A percentile compares a stretch with the other conserved stretches of the same genome.
phyloP scores from a whole-genome alignment of 139 green algal species.

The Tetraselmis striata region DNA sequence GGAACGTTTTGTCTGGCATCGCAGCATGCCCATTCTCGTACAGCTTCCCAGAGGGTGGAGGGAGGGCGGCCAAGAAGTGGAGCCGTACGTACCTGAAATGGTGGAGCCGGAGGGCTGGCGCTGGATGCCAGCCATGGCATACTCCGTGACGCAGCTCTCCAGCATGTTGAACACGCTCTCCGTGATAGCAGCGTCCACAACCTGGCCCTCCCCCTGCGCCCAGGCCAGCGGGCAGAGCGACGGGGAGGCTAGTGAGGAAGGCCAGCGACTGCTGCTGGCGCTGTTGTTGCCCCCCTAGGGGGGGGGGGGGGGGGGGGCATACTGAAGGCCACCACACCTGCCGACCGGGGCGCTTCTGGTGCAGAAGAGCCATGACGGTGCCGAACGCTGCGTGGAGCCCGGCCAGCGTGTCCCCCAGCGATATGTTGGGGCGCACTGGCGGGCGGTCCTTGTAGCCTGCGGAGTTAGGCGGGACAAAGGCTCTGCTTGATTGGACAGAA shows the following conservation, averaged over 20 bases:
- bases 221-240: background rate
- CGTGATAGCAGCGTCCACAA: conserved; percentile 68
- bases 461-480: no score
- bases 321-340: background rate
- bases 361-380: conserved; percentile 66
- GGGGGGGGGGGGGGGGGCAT: no score
- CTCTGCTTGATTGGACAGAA: background rate
- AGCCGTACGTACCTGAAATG: conserved; percentile 41
- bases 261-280: no score
- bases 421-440: conserved; percentile 67
- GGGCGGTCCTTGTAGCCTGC: conserved; percentile 50
- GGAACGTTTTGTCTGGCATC: background rate
- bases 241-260: no score
- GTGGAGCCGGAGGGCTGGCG: conserved; percentile 51
- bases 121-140: conserved; percentile 28
- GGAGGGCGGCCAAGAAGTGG: no score
- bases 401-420: conserved; percentile 52
- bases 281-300: no score
- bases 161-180: conserved; percentile 77
- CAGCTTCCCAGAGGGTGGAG: no score
- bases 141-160: conserved; percentile 62
- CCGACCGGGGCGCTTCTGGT: conserved; percentile 20
- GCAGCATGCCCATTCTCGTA: no score
- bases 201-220: conserved; percentile 32
- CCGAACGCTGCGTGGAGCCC: conserved; percentile 72